phyloP scores from a whole-genome alignment of 768 basidiomycete genomes.

The Xanthoconium stramineum region DNA sequence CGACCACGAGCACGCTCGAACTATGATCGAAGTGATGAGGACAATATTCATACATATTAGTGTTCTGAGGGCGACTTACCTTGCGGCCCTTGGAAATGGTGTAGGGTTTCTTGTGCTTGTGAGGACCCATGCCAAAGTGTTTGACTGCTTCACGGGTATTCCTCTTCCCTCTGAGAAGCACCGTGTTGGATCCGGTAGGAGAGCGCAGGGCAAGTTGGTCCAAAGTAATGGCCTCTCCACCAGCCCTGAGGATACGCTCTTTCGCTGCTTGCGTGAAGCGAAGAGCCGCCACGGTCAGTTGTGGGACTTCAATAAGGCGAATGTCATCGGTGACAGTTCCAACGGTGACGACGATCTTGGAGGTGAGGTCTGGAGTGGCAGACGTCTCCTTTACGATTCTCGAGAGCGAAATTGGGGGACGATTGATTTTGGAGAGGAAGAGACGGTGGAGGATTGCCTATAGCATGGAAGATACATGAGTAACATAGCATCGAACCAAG shows the following conservation, averaged over 20 bases:
- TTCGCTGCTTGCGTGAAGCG: constrained; percentile 90
- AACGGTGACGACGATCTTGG: constrained; percentile 86
- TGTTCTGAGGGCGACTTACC: constrained; percentile 35
- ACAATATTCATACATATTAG: neutral
- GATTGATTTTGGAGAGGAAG: constrained; percentile 97
- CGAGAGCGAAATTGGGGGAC: constrained; percentile 93
- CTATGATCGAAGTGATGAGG: constrained; percentile 32
- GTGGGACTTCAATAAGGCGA: constrained; percentile 81
- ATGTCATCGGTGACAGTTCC: constrained; percentile 95
- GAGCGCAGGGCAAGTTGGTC: constrained; percentile 95
- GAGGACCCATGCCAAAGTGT: constrained; percentile 98
- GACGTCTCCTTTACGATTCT: constrained; percentile 83
- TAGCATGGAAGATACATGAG: constrained; percentile 19
- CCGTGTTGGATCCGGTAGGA: constrained; percentile 93
- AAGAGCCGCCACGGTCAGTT: constrained; percentile 90
- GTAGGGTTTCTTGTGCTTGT: constrained; percentile 99
- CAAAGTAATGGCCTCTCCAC: constrained; percentile 91
- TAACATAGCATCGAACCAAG: neutral
- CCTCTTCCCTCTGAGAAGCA: constrained; percentile 89
- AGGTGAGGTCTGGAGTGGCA: constrained; percentile 58
- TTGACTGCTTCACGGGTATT: constrained; percentile 93
- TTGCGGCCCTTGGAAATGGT: constrained; percentile 96
- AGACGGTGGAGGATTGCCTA: constrained; percentile 93
- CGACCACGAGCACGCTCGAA: constrained; percentile 99
- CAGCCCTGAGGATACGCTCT: constrained; percentile 93